Evolutionary conservation across 305 asterid genomes (phyloP), one percentile per base, ranked within the genome.

Genomic region (Lippia alba): DNA sequence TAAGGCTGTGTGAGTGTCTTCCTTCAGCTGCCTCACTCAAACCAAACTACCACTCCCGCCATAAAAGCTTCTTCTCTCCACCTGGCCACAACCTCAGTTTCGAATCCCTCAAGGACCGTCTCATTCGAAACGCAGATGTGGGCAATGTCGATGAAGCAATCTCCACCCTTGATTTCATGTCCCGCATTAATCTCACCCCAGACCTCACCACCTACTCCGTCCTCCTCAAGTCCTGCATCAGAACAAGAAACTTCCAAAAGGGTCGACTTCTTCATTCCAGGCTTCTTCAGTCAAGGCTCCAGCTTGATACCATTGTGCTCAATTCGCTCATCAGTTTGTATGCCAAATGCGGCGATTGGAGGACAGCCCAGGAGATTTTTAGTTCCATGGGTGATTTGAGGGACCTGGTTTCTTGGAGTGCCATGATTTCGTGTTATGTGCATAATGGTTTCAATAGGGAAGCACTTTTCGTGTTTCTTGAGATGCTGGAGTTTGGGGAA

Each of bases 141-240:
- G 97, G 96, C 34, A 83, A 79, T 32, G 57, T 85, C 76, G 74
- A 74, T 12, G 81, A 89, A 73, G 98, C 96, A 67, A 74, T 87
- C 64, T 85, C 96, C 73, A 86, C 86, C 66, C 90, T 94, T 49
- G 85, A 87, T 77, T 83, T 81, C 80, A 86, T 91, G 83, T 74
- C 90, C 80, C 82, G 76, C 34, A 59, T 80, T 48, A 78, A 76
- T 63, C 76, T 81, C 73, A 64, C 77, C 69, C 92, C 96, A 2
- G 96, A 89, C 72, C 92, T 84, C 78, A 84, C 90, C 55, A 69
- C 86, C 84, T 89, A 80, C 86, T 81, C 97, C 64, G 82, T 86
- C 12, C 90, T 94, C 78, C 96, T 94, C 86, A 91, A 94, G 67
- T 85, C 96, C 79, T 91, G 97, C 85, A 91, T 94, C 76, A 81